Evolutionary conservation across 345 rosid genomes (phyloP).

Genomic region (Lepidium aucheri): DNA sequence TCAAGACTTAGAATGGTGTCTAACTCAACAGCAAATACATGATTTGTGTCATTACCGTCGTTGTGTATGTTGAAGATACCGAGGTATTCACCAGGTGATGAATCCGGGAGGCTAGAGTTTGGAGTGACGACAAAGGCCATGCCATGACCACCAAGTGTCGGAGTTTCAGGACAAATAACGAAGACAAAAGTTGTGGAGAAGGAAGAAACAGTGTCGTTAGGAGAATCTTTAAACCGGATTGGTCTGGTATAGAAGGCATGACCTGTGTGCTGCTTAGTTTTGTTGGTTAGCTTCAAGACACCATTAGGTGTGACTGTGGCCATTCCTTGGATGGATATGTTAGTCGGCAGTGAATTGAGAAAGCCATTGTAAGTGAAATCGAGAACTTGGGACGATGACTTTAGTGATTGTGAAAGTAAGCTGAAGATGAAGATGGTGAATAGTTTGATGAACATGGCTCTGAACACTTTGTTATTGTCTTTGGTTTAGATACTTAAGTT

Average conservation of each 20-base stretch:
- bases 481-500: too few species aligned
- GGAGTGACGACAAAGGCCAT: conserved; percentile 42
- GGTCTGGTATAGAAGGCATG: conserved; percentile 54
- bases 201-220: conserved; percentile 25
- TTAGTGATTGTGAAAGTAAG: not conserved
- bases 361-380: conserved; percentile 15
- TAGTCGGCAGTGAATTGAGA: not conserved
- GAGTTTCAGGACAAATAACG: conserved; percentile 27
- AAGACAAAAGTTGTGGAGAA: conserved; percentile 59
- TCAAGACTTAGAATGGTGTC: conserved; percentile 28
- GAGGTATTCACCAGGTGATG: conserved; percentile 11
- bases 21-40: conserved; percentile 46
- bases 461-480: too few species aligned
- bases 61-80: conserved; percentile 31
- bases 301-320: conserved; percentile 41
- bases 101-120: not conserved
- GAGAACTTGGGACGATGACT: not conserved
- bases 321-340: conserved; percentile 38
- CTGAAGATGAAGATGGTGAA: not conserved
- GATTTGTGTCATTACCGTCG: conserved; percentile 29
- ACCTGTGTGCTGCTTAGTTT: conserved; percentile 31
- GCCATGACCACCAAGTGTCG: conserved; percentile 23
- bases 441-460: not conserved
- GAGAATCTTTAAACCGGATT: conserved; percentile 44
- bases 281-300: conserved; percentile 43